Conservation (phyloP, 116 monocot species). For the Zostera marina region DNA sequence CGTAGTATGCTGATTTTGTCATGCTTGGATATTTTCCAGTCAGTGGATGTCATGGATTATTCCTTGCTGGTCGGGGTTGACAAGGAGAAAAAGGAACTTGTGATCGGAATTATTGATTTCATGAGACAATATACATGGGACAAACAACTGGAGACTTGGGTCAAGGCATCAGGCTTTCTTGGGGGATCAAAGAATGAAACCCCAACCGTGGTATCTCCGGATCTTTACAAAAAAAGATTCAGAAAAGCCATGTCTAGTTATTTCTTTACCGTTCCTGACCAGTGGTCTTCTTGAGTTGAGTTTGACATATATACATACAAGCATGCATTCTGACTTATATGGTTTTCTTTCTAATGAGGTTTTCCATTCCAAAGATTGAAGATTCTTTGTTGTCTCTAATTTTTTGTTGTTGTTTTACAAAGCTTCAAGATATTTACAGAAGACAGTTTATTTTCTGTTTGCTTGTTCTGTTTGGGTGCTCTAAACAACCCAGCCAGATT, state of each 20-base stretch:
- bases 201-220: conserved; percentile 71
- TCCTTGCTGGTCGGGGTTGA: conserved; percentile 88
- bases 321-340: too few species aligned
- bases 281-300: conserved; percentile 28
- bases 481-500: too few species aligned
- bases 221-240: conserved; percentile 80
- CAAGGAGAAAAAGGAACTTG: conserved; percentile 53
- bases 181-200: conserved; percentile 69
- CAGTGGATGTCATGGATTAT: conserved; percentile 82
- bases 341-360: too few species aligned
- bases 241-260: conserved; percentile 87
- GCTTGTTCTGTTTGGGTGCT: too few species aligned
- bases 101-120: conserved; percentile 82
- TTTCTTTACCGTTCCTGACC: conserved; percentile 69
- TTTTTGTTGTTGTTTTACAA: too few species aligned
- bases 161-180: conserved; percentile 73
- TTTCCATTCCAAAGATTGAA: too few species aligned
- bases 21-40: conserved; percentile 21
- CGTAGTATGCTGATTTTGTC: background rate
- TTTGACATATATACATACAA: too few species aligned
- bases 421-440: too few species aligned
- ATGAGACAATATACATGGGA: conserved; percentile 95
- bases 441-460: too few species aligned
- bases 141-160: conserved; percentile 94
- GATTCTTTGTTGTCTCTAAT: too few species aligned